phyloP scores from a whole-genome alignment of 2,329 filamentous ascomycete species.

The Tricladium varicosporioides region DNA sequence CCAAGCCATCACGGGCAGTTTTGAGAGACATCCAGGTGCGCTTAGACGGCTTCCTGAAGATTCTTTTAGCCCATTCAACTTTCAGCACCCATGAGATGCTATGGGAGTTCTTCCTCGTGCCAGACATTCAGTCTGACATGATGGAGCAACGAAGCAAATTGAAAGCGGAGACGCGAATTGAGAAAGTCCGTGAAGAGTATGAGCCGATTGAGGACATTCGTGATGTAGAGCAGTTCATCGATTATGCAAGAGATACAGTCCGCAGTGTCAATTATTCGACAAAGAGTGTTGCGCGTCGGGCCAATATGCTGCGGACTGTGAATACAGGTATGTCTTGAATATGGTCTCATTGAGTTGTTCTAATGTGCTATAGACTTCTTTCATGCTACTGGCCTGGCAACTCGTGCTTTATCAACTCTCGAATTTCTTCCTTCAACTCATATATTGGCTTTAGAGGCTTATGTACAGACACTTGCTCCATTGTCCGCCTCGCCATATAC shows the following conservation, averaged over 20 bases:
- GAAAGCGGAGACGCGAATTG: conserved; percentile 78
- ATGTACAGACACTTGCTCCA: conserved; percentile 62
- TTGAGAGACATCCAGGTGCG: conserved; percentile 84
- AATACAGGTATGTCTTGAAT: conserved; percentile 50
- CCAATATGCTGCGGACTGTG: conserved; percentile 69
- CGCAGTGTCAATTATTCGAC: conserved; percentile 80
- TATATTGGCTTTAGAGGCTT: conserved; percentile 68
- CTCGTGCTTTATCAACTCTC: conserved; percentile 52
- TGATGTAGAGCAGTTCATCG: conserved; percentile 90
- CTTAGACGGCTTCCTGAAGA: conserved; percentile 84
- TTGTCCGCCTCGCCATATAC: conserved; percentile 72
- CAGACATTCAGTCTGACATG: conserved; percentile 85
- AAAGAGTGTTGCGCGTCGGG: conserved; percentile 76
- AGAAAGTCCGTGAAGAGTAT: conserved; percentile 86
- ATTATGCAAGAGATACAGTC: conserved; percentile 86
- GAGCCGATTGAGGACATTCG: conserved; percentile 78
- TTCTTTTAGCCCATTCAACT: conserved; percentile 82
- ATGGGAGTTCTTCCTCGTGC: conserved; percentile 98
- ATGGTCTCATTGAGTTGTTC: conserved; percentile 13
- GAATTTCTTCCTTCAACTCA: conserved; percentile 69
- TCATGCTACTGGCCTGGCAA: conserved; percentile 59
- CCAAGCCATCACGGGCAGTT: conserved; percentile 82
- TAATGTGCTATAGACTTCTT: conserved; percentile 57
- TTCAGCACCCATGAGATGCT: conserved; percentile 96
- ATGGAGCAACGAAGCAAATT: conserved; percentile 84